Evolutionary conservation across 345 rosid genomes (phyloP).

Genomic region (Trapa incisa): DNA sequence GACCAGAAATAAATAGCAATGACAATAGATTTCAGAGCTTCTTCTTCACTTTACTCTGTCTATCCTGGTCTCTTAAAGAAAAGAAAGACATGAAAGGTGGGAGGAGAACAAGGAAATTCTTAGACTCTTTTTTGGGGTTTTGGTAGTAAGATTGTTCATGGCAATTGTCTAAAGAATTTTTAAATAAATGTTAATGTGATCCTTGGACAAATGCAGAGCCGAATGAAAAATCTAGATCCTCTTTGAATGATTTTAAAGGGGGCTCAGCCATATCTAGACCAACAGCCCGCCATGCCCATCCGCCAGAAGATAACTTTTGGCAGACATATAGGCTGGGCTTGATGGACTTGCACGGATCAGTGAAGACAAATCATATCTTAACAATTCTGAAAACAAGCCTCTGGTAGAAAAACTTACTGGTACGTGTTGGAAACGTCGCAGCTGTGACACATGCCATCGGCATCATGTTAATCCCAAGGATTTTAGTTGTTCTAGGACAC

Average conservation of each 20-base stretch:
- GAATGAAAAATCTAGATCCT: not conserved
- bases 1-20: not conserved
- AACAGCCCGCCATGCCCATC: not conserved
- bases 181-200: not conserved
- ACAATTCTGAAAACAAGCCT: not conserved
- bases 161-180: too few species aligned
- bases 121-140: not conserved
- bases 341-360: not conserved
- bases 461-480: not conserved
- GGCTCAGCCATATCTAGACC: not conserved
- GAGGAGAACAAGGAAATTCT: not conserved
- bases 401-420: not conserved
- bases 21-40: not conserved
- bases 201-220: not conserved
- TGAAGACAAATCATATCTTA: not conserved
- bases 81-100: too few species aligned
- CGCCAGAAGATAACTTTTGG: not conserved
- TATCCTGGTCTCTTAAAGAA: too few species aligned
- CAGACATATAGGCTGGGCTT: not conserved
- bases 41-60: too few species aligned
- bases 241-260: not conserved
- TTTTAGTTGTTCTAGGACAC: not conserved
- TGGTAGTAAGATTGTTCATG: too few species aligned
- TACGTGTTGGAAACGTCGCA: too few species aligned
- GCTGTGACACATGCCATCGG: too few species aligned